These are phyloP conservation scores for Epichloe elymi DNA, from an alignment of 2,329 filamentous ascomycete genomes.

Conservation along the genomic window DNA sequence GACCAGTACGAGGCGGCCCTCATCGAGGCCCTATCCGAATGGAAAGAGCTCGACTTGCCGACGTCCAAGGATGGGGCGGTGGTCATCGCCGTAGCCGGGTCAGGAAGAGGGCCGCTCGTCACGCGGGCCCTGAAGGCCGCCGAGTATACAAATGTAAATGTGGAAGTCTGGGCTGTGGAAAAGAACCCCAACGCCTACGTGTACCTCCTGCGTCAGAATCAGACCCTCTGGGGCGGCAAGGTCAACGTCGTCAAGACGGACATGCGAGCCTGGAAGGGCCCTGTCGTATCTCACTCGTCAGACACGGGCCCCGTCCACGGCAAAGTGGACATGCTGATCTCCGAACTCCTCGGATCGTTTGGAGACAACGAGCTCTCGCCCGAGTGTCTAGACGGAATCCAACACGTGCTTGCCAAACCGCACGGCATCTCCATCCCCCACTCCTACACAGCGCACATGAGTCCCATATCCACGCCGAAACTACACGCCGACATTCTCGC, in stretches of 20 bases:
- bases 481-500: constrained; percentile 68
- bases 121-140: constrained; percentile 77
- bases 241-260: constrained; percentile 91
- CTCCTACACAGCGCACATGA: constrained; percentile 86
- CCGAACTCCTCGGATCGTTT: constrained; percentile 88
- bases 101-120: constrained; percentile 83
- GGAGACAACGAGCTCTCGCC: constrained; percentile 95
- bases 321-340: constrained; percentile 84
- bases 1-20: constrained; percentile 87
- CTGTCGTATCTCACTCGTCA: constrained; percentile 34
- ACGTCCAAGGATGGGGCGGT: constrained; percentile 58
- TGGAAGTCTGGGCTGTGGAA: constrained; percentile 85
- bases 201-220: constrained; percentile 76
- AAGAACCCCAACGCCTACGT: constrained; percentile 99
- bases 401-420: constrained; percentile 64
- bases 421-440: constrained; percentile 82
- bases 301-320: constrained; percentile 36
- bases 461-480: constrained; percentile 80
- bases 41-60: constrained; percentile 58
- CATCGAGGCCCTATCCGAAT: constrained; percentile 66
- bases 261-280: constrained; percentile 93
- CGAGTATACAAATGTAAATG: constrained; percentile 57
- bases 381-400: constrained; percentile 91
- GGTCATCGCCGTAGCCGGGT: constrained; percentile 83
- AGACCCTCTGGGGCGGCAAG: constrained; percentile 61